Evolutionary conservation across 148 eudicot genomes (phyloP), one percentile per base, ranked within the genome.

Genomic region (Heliosperma pusillum): DNA sequence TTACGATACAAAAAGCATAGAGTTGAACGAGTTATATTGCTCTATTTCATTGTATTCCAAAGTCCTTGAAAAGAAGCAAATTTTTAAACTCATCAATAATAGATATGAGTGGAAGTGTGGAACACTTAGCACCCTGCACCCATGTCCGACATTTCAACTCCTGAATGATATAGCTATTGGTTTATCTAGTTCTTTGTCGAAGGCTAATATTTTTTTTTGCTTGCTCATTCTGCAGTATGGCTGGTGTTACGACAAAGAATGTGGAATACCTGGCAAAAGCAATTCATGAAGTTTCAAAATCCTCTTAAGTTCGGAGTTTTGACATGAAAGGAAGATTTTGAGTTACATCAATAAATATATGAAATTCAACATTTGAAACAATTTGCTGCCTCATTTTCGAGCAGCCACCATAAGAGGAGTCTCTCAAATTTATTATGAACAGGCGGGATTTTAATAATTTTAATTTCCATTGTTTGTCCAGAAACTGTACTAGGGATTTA

Each of bases 261-360:
- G 96, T 95, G 29, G 96, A 86, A 50, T 92, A 92, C 81, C 70
- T 95, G 87, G 97, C 98, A 30, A 90, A 92, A 77, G 98, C 97
- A 22, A 90, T 95, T 74, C 89, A 92, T 78, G 96, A 90, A 82
- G 97, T 95, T 62, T 86, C 97, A 64, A 95, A 88, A 81, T 85
- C 89, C 62, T 80, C 86, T 26, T 88, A 86, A 76, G 17, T 70
- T 53, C 30, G 62, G 47, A 17, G 47, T 17, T 30, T 67, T 9
- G 36, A 24, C 66, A 10, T 21, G 7, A 67, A 19, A 67, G 55
- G 53, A 42, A 36, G 70, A 42, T 40, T 40, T 67, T 50, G 36
- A 25, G 13, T 22, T 57, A 72, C 47, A 56, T 55, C 15, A 11
- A 36, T 36, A 56, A 56, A 27, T 30, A 16, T 24, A 20, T 29